Conservation (phyloP, 495 filamentous ascomycete genomes). For the Astrocystis sublimbata region DNA sequence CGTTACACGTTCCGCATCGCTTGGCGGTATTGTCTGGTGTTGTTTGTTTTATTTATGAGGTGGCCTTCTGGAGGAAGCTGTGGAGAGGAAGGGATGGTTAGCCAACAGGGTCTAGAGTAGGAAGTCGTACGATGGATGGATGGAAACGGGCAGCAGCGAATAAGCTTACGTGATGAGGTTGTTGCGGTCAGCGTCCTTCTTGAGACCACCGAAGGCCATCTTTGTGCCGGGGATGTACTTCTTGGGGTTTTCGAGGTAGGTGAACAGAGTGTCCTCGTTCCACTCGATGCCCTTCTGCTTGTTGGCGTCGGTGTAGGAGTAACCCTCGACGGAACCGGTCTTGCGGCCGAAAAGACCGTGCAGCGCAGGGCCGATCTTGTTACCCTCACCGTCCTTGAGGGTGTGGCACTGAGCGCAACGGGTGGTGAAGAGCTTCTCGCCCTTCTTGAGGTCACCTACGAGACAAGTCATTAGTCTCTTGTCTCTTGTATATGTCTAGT, state of each 20-base stretch:
- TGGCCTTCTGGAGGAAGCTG: slow-evolving; percentile 67
- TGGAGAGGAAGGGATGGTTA: slow-evolving; percentile 1
- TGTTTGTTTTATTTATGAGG: slow-evolving; percentile 63
- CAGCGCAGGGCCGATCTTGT: slow-evolving; percentile 97
- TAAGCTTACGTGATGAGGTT: slow-evolving; percentile 92
- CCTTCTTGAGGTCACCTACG: slow-evolving; percentile 91
- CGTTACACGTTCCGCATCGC: slow-evolving; percentile 38
- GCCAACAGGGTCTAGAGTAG: neutral
- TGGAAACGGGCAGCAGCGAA: slow-evolving; percentile 19
- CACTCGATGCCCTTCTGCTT: slow-evolving; percentile 91
- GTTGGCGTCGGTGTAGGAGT: slow-evolving; percentile 99
- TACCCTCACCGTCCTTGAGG: slow-evolving; percentile 77
- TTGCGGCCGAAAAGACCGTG: slow-evolving; percentile 97
- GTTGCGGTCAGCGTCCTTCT: slow-evolving; percentile 99
- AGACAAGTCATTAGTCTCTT: slow-evolving; percentile 35
- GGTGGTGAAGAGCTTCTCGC: slow-evolving; percentile 99
- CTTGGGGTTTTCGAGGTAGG: slow-evolving; percentile 60
- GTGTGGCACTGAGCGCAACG: slow-evolving; percentile 99
- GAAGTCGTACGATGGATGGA: neutral
- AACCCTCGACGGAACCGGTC: slow-evolving; percentile 86
- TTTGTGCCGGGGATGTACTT: slow-evolving; percentile 95
- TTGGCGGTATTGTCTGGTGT: slow-evolving; percentile 30
- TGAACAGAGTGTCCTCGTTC: slow-evolving; percentile 77
- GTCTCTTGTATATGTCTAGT: too few species aligned
- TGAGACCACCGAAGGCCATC: slow-evolving; percentile 99